Conservation (phyloP, 305 asterid species). For the Coffea humblotiana region DNA sequence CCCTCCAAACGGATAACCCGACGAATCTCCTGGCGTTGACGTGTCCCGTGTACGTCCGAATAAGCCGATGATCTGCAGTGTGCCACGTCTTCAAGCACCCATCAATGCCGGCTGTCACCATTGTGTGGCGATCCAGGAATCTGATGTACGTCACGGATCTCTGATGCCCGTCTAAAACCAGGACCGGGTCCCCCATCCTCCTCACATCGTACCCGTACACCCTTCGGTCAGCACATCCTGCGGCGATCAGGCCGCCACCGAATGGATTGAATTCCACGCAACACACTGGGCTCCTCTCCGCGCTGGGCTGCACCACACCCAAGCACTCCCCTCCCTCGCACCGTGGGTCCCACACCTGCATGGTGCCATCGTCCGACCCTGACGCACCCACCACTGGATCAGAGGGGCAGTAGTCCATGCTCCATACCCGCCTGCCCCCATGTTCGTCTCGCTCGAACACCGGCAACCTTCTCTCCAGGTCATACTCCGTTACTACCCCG, state of each 20-base stretch:
- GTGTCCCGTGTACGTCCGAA: slow-evolving; percentile 69
- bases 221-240: slow-evolving; percentile 68
- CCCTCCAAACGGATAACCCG: slow-evolving; percentile 75
- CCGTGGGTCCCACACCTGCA: slow-evolving; percentile 93
- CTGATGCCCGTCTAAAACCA: slow-evolving; percentile 55
- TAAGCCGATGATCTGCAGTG: slow-evolving; percentile 30
- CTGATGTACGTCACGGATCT: slow-evolving; percentile 62
- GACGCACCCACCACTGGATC: slow-evolving; percentile 77
- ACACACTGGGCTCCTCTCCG: slow-evolving; percentile 56
- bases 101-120: slow-evolving; percentile 63
- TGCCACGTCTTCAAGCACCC: slow-evolving; percentile 77
- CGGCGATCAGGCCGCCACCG: slow-evolving; percentile 40
- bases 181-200: slow-evolving; percentile 44
- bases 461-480: slow-evolving; percentile 65
- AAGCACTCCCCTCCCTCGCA: slow-evolving; percentile 41
- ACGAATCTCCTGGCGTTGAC: slow-evolving; percentile 67
- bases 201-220: slow-evolving; percentile 66
- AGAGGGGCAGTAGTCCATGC: slow-evolving; percentile 62
- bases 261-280: slow-evolving; percentile 74
- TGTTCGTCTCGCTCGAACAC: slow-evolving; percentile 95
- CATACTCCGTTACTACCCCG: slow-evolving; percentile 85
- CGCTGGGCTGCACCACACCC: slow-evolving; percentile 49
- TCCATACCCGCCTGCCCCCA: slow-evolving; percentile 88
- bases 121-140: slow-evolving; percentile 44
- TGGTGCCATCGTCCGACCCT: slow-evolving; percentile 91